Conservation (phyloP, 228 moss, liverwort and hornwort genomes). For the Sphagnum fallax region DNA sequence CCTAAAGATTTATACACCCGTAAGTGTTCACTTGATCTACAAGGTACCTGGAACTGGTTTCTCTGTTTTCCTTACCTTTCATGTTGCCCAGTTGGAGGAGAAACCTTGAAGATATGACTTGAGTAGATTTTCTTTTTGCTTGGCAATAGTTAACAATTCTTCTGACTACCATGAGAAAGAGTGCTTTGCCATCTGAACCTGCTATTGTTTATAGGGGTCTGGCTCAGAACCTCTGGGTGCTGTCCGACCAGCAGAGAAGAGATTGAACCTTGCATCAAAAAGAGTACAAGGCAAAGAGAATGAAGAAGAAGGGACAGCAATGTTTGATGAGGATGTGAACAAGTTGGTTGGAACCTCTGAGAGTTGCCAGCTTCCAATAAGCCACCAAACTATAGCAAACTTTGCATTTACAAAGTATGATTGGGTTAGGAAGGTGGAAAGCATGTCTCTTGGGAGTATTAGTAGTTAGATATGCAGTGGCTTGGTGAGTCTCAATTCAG, state of each 20-base stretch:
- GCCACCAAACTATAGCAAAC: background rate
- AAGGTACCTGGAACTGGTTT: conserved; percentile 12
- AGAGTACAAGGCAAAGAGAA: conserved; percentile 35
- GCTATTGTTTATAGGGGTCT: too few species aligned
- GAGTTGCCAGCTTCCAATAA: conserved; percentile 63
- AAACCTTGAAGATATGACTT: too few species aligned
- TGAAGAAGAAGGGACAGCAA: conserved; percentile 54
- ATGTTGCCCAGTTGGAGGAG: too few species aligned
- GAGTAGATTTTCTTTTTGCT: too few species aligned
- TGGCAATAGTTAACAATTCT: too few species aligned
- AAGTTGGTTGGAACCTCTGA: conserved; percentile 79
- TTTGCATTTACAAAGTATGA: background rate
- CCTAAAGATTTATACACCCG: conserved; percentile 69
- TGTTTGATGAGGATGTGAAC: conserved; percentile 73
- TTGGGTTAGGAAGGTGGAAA: background rate
- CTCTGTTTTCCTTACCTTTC: background rate
- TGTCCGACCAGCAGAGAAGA: conserved; percentile 48
- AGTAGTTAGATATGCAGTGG: background rate
- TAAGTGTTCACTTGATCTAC: conserved; percentile 64
- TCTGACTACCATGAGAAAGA: too few species aligned
- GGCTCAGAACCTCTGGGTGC: background rate
- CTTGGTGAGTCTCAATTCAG: background rate
- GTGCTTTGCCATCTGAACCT: too few species aligned
- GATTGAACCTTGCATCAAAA: conserved; percentile 49
- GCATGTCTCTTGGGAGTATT: background rate